A percentile compares a stretch with the other conserved stretches of the same genome.
Evolutionary conservation across 495 filamentous ascomycete species (phyloP).

Genomic region (Penicillium nucicola): DNA sequence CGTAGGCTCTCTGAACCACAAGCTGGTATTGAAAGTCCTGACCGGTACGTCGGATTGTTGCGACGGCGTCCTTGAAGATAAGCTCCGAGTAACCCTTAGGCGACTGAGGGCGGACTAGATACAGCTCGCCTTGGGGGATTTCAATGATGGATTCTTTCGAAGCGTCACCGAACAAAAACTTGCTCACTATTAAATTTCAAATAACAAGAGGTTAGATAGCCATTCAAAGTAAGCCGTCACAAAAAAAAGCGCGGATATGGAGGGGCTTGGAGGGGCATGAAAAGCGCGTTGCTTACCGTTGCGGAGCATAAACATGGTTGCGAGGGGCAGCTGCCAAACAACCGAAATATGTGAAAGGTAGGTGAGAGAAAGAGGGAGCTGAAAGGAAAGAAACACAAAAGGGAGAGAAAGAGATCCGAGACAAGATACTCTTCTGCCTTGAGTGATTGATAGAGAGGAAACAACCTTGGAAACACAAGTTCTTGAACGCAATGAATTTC

Average conservation of each 20-base stretch:
- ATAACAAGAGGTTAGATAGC: conserved; percentile 13
- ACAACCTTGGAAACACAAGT: too few relatives aligned
- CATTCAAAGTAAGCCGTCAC: neutral
- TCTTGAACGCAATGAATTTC: conserved; percentile 18
- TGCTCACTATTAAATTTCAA: conserved; percentile 60
- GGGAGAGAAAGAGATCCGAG: conserved; percentile 2
- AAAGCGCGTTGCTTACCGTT: conserved; percentile 51
- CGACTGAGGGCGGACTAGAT: conserved; percentile 90
- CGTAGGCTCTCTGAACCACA: conserved; percentile 91
- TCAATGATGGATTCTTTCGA: conserved; percentile 94
- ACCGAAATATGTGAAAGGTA: conserved; percentile 13
- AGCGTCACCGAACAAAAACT: conserved; percentile 86
- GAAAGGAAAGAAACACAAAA: neutral
- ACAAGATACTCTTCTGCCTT: conserved; percentile 3
- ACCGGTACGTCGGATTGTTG: conserved; percentile 84
- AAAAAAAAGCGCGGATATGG: conserved; percentile 15
- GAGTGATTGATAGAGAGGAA: conserved; percentile 5
- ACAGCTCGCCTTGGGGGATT: conserved; percentile 91
- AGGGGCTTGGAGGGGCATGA: conserved; percentile 37
- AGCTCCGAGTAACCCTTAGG: conserved; percentile 97
- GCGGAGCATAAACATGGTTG: conserved; percentile 70
- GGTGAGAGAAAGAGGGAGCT: conserved; percentile 2
- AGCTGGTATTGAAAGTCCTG: conserved; percentile 97
- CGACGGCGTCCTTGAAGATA: conserved; percentile 96
- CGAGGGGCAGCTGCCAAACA: conserved; percentile 31